A percentile compares a stretch with the other conserved stretches of the same genome.
phyloP scores from a whole-genome alignment of 2,329 filamentous ascomycete species.

The Claviceps capensis region DNA sequence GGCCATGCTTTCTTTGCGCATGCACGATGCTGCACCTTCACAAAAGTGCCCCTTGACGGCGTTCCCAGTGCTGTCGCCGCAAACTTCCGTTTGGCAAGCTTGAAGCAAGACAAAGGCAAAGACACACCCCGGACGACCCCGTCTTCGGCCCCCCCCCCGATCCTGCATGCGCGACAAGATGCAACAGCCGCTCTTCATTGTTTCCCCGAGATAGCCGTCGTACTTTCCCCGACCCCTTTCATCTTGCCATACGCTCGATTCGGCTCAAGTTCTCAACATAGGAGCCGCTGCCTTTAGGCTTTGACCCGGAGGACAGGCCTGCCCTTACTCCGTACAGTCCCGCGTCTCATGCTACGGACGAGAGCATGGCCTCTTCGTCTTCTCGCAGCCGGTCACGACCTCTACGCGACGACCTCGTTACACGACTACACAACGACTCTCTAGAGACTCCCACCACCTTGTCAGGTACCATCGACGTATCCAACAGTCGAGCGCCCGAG shows the following conservation, averaged over 20 bases:
- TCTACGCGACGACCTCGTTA: conserved; percentile 19
- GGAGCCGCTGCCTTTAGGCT: not conserved
- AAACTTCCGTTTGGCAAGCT: not conserved
- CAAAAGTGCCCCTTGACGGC: not conserved
- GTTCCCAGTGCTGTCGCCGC: not conserved
- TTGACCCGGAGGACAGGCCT: not conserved
- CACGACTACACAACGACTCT: conserved; percentile 22
- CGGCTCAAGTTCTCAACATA: not conserved
- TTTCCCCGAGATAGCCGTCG: conserved; percentile 2
- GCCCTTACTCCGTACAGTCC: not conserved
- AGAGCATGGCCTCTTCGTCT: conserved; percentile 19
- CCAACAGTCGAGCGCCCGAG: conserved; percentile 16
- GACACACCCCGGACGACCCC: not conserved
- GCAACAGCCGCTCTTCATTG: conserved; percentile 1
- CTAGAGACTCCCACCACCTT: conserved; percentile 19
- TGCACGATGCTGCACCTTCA: not conserved
- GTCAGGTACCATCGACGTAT: conserved; percentile 14
- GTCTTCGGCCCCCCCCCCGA: not conserved
- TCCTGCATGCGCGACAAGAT: conserved; percentile 2
- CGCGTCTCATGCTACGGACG: not conserved
- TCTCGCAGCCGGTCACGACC: conserved; percentile 17
- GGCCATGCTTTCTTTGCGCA: not conserved
- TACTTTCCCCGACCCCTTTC: conserved; percentile 3
- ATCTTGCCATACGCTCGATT: not conserved
- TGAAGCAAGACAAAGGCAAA: not conserved